These are phyloP conservation scores for Cladobotryum protrusum DNA, from an alignment of 2,329 filamentous ascomycete species.

Conservation along the genomic window DNA sequence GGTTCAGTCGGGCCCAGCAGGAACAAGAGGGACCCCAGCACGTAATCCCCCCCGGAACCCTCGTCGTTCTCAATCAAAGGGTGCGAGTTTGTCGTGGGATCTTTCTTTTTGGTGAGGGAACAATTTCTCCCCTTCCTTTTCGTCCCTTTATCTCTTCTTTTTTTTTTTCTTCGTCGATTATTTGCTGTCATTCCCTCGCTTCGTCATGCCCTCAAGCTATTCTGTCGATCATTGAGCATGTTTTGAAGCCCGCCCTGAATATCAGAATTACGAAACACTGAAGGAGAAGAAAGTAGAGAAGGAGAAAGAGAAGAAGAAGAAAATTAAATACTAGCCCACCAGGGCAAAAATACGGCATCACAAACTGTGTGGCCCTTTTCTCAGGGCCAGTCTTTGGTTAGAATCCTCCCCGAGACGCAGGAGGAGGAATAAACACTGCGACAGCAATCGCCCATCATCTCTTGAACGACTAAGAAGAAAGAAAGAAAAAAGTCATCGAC, in stretches of 20 bases:
- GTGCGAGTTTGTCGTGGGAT: not conserved
- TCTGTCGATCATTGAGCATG: conserved; percentile 9
- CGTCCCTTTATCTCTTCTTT: not conserved
- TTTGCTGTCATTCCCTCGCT: not conserved
- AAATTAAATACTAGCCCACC: no score
- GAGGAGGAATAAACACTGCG: not conserved
- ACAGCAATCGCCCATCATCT: not conserved
- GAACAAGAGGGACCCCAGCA: no score
- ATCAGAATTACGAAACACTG: not conserved
- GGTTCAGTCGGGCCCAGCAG: no score
- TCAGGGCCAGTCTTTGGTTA: no score
- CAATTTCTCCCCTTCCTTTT: not conserved
- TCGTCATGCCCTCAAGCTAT: conserved; percentile 17
- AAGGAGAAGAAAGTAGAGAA: not conserved
- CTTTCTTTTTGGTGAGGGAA: not conserved
- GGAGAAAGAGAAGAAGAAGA: no score
- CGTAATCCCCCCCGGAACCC: no score
- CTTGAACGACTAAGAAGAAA: not conserved
- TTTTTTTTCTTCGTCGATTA: conserved; percentile 6
- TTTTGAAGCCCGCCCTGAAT: no score
- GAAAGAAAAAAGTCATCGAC: not conserved
- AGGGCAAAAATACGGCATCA: no score
- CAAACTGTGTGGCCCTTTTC: no score
- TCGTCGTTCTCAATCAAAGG: not conserved
- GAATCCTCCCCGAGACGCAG: no score